These are phyloP conservation scores for Psilocybe tampanensis DNA, from an alignment of 768 basidiomycete species.

Conservation along the genomic window DNA sequence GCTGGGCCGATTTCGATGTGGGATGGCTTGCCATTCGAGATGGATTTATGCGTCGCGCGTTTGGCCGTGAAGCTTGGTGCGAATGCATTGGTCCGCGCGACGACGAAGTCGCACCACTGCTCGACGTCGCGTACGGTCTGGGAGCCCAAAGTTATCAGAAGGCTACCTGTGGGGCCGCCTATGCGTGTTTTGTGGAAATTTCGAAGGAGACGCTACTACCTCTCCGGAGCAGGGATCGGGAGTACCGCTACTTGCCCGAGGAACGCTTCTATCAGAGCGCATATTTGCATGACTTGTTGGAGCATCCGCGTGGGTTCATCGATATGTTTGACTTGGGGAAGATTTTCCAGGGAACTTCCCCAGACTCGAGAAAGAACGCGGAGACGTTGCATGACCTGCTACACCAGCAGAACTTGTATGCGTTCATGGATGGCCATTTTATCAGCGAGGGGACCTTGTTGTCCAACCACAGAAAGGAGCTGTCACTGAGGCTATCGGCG, in stretches of 20 bases:
- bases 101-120: neutral
- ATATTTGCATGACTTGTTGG: too few relatives aligned
- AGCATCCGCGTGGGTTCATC: too few relatives aligned
- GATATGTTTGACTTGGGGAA: too few relatives aligned
- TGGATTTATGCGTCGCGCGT: neutral
- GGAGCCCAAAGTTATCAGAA: neutral
- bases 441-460: too few relatives aligned
- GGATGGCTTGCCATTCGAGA: neutral
- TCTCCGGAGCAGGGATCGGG: too few relatives aligned
- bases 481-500: neutral
- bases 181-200: neutral
- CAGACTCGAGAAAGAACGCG: too few relatives aligned
- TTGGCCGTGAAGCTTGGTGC: neutral
- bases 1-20: neutral
- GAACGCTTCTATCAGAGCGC: too few relatives aligned
- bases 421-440: too few relatives aligned
- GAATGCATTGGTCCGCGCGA: neutral
- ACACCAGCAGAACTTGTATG: too few relatives aligned
- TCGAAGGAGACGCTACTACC: neutral
- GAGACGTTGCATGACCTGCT: too few relatives aligned
- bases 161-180: neutral
- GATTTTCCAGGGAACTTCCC: too few relatives aligned
- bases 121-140: neutral
- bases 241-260: too few relatives aligned
- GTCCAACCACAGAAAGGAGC: neutral